Evolutionary conservation across 768 basidiomycete species (phyloP).

Genomic region (Mycena alexandri): DNA sequence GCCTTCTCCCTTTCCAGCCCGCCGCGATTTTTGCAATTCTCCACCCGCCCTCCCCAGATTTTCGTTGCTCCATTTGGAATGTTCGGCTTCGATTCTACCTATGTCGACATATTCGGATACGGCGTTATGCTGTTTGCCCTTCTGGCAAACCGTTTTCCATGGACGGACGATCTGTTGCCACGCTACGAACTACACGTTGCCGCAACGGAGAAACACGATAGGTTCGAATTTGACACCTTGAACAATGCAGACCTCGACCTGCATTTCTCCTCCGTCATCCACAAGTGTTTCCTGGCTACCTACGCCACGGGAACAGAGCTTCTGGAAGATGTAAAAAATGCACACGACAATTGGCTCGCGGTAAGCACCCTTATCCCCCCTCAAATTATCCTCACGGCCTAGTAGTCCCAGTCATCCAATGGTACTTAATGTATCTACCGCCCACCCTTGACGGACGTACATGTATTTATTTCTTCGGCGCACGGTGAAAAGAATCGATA

Average conservation of each 20-base stretch:
- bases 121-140: constrained; percentile 35
- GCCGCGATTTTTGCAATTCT: constrained; percentile 17
- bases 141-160: constrained; percentile 28
- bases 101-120: constrained; percentile 31
- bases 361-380: no score
- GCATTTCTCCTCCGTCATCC: constrained; percentile 6
- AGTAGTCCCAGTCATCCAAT: no score
- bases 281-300: constrained; percentile 4
- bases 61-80: constrained; percentile 10
- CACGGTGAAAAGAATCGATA: no score
- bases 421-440: no score
- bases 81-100: constrained; percentile 12
- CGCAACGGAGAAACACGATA: background rate
- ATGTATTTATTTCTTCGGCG: no score
- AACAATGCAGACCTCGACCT: background rate
- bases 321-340: constrained; percentile 2
- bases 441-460: no score
- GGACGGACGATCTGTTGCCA: constrained; percentile 15
- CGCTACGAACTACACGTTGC: background rate
- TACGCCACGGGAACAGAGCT: constrained; percentile 22
- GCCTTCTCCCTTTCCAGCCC: constrained; percentile 24
- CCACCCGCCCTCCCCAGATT: constrained; percentile 22
- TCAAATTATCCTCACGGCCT: no score
- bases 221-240: background rate
- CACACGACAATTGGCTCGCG: no score